These are phyloP conservation scores for Verticillium zaregamsianum DNA, from an alignment of 2,329 filamentous ascomycete species.

Conservation along the genomic window DNA sequence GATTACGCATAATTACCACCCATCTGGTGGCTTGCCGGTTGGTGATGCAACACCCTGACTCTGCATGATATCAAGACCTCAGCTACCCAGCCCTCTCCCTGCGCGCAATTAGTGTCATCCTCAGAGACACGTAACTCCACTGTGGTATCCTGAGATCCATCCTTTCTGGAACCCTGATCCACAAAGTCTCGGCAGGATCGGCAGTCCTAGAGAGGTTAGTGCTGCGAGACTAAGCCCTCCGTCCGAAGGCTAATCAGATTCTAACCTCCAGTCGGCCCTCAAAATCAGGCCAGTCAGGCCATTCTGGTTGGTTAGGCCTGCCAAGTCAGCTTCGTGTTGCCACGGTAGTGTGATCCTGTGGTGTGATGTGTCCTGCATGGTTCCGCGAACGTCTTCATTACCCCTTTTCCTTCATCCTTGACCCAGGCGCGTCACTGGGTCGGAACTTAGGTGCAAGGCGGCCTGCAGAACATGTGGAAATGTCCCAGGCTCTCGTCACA, in stretches of 20 bases:
- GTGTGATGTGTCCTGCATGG: neutral
- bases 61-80: neutral
- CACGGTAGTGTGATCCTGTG: neutral
- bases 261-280: neutral
- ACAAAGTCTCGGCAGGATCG: neutral
- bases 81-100: neutral
- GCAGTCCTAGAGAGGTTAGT: neutral
- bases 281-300: neutral
- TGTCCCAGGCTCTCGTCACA: neutral
- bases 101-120: neutral
- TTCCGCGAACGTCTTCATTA: neutral
- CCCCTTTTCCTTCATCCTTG: neutral
- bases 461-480: neutral
- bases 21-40: neutral
- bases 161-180: neutral
- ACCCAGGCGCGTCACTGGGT: neutral
- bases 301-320: neutral
- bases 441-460: neutral
- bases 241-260: neutral
- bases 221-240: neutral
- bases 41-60: neutral
- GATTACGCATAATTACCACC: no score
- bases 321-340: neutral
- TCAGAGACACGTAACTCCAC: no score
- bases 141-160: neutral